These are phyloP conservation scores for Myriosclerotinia curreyana DNA, from an alignment of 2,329 filamentous ascomycete species.

Conservation along the genomic window DNA sequence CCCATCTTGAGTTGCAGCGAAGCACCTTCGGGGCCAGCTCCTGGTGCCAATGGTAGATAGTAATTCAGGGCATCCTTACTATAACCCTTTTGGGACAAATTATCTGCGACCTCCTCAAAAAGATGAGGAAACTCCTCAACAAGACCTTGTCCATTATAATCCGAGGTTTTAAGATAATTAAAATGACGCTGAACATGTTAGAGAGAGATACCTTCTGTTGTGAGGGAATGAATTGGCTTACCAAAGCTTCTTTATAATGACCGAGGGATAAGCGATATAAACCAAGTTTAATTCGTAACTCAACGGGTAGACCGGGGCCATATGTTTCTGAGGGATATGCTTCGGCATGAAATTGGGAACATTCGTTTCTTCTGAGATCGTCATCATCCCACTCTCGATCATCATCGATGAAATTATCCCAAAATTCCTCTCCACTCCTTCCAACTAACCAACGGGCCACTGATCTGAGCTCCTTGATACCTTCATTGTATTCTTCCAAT, in stretches of 20 bases:
- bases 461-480: slow-evolving; percentile 66
- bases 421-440: slow-evolving; percentile 68
- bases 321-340: slow-evolving; percentile 58
- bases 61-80: slow-evolving; percentile 56
- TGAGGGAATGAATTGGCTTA: slow-evolving; percentile 43
- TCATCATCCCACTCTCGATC: slow-evolving; percentile 87
- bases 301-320: slow-evolving; percentile 70
- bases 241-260: slow-evolving; percentile 68
- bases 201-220: slow-evolving; percentile 22
- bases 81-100: slow-evolving; percentile 50
- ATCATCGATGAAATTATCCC: slow-evolving; percentile 69
- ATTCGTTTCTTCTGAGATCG: slow-evolving; percentile 62
- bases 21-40: slow-evolving; percentile 51
- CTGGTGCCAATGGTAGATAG: slow-evolving; percentile 52
- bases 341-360: slow-evolving; percentile 58
- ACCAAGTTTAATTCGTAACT: slow-evolving; percentile 80
- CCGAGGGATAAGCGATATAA: slow-evolving; percentile 74
- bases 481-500: slow-evolving; percentile 59
- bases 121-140: slow-evolving; percentile 72
- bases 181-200: slow-evolving; percentile 56
- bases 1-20: slow-evolving; percentile 44
- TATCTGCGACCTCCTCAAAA: slow-evolving; percentile 68
- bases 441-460: slow-evolving; percentile 81
- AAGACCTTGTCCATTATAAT: slow-evolving; percentile 47
- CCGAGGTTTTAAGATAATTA: slow-evolving; percentile 63